phyloP scores from a whole-genome alignment of 2,329 filamentous ascomycete species.

The Phaeosphaeriaceae sp. region DNA sequence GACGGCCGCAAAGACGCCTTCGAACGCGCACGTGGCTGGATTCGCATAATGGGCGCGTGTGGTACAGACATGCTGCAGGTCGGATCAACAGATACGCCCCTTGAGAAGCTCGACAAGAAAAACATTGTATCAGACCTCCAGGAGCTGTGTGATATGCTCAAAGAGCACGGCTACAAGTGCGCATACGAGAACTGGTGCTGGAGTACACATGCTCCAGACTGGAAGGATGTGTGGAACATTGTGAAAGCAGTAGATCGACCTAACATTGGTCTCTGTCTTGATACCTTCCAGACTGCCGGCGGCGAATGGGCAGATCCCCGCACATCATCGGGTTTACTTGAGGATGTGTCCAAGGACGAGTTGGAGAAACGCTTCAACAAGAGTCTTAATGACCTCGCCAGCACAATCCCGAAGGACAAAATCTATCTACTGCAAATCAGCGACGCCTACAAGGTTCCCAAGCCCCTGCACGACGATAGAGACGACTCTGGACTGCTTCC shows the following conservation, averaged over 20 bases:
- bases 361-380: conserved; percentile 59
- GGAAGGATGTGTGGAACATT: conserved; percentile 74
- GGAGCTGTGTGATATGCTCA: conserved; percentile 62
- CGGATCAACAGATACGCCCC: conserved; percentile 69
- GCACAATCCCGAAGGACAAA: conserved; percentile 69
- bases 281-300: conserved; percentile 78
- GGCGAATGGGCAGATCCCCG: conserved; percentile 77
- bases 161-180: conserved; percentile 63
- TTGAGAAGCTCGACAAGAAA: conserved; percentile 59
- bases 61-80: conserved; percentile 74
- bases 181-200: conserved; percentile 87
- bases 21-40: conserved; percentile 69
- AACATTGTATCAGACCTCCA: conserved; percentile 67
- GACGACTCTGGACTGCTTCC: conserved; percentile 64
- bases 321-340: conserved; percentile 65
- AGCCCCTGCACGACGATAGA: conserved; percentile 60
- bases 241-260: conserved; percentile 66
- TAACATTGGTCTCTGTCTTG: conserved; percentile 77
- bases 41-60: conserved; percentile 72
- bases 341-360: conserved; percentile 55
- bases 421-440: conserved; percentile 78
- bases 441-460: conserved; percentile 71
- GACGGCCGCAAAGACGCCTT: conserved; percentile 68
- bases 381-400: conserved; percentile 64
- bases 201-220: conserved; percentile 72